Percentiles rank a stretch among this genome's conserved stretches.
Evolutionary conservation across 129 eudicot species (phyloP).

Genomic region (Flaveria bidentis): DNA sequence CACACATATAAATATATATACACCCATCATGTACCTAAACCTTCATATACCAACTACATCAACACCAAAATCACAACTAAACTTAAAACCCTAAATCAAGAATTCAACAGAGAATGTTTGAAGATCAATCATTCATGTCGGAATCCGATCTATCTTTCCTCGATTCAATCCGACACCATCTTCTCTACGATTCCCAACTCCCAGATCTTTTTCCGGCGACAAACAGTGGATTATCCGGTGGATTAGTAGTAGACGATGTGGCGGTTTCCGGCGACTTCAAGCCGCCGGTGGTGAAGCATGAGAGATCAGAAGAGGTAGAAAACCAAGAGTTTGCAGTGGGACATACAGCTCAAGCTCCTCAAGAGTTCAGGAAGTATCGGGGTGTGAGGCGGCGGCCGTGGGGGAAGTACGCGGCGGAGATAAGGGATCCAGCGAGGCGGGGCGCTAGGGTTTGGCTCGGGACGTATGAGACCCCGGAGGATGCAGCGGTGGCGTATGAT

Average conservation of each 20-base stretch:
- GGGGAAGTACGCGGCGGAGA: constrained; percentile 58
- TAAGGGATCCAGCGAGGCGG: constrained; percentile 45
- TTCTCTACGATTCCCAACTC: constrained; percentile 41
- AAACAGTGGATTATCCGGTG: constrained; percentile 2
- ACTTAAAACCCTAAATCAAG: constrained; percentile 14
- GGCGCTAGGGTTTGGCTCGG: constrained; percentile 53
- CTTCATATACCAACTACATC: constrained; percentile 13
- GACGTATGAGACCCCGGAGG: constrained; percentile 50
- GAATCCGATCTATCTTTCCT: constrained; percentile 48
- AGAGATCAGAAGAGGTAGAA: constrained; percentile 2
- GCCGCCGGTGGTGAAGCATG: not conserved
- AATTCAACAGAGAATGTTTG: constrained; percentile 19
- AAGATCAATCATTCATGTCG: constrained; percentile 32
- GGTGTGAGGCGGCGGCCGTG: constrained; percentile 51
- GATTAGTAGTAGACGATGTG: not conserved
- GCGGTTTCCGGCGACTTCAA: constrained; percentile 9
- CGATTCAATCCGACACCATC: constrained; percentile 40
- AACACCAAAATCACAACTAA: constrained; percentile 23
- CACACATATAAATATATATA: constrained; percentile 21
- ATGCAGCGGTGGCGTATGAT: constrained; percentile 57
- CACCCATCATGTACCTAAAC: constrained; percentile 9
- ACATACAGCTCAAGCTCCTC: constrained; percentile 13
- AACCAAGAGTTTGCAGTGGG: not conserved
- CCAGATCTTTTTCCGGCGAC: constrained; percentile 29
- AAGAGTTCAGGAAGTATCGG: constrained; percentile 36